phyloP scores from a whole-genome alignment of 2,329 filamentous ascomycete genomes.

The Pseudogymnoascus sp. region DNA sequence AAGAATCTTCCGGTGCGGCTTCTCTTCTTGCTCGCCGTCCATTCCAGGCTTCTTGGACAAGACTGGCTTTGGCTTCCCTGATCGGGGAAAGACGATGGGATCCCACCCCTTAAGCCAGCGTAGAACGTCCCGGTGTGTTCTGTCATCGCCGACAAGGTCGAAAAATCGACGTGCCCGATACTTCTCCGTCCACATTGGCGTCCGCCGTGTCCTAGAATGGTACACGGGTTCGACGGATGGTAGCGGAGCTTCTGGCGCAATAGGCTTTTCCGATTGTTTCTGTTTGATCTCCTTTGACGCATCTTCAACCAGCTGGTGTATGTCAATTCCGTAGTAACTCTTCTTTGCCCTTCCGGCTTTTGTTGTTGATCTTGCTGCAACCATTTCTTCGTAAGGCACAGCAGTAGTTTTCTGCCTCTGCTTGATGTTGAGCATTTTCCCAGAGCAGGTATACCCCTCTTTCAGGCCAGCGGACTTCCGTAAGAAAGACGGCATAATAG shows the following conservation, averaged over 20 bases:
- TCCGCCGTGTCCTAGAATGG: constrained; percentile 28
- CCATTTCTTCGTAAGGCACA: constrained; percentile 57
- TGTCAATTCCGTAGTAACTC: constrained; percentile 87
- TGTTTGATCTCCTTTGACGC: constrained; percentile 45
- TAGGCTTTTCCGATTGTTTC: constrained; percentile 32
- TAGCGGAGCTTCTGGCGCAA: constrained; percentile 25
- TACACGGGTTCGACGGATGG: constrained; percentile 35
- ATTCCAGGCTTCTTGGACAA: constrained; percentile 34
- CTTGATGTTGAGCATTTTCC: constrained; percentile 48
- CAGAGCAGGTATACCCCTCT: constrained; percentile 32
- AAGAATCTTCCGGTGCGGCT: constrained; percentile 76
- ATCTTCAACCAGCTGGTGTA: constrained; percentile 72
- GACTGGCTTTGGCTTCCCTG: constrained; percentile 51
- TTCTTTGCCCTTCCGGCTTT: constrained; percentile 62
- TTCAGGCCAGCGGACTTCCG: constrained; percentile 2
- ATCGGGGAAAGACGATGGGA: constrained; percentile 72
- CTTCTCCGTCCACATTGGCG: constrained; percentile 90
- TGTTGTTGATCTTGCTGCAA: constrained; percentile 59
- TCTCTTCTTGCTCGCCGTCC: constrained; percentile 56
- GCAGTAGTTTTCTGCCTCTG: constrained; percentile 42
- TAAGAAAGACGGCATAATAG: background rate
- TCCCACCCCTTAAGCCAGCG: constrained; percentile 96
- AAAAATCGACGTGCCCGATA: constrained; percentile 89
- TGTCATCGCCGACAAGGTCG: constrained; percentile 88
- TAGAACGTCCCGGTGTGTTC: constrained; percentile 83